Percentiles rank a stretch among this genome's conserved stretches.
These are phyloP conservation scores for Primulina tabacum DNA, from an alignment of 257 asterid species.

Conservation along the genomic window DNA sequence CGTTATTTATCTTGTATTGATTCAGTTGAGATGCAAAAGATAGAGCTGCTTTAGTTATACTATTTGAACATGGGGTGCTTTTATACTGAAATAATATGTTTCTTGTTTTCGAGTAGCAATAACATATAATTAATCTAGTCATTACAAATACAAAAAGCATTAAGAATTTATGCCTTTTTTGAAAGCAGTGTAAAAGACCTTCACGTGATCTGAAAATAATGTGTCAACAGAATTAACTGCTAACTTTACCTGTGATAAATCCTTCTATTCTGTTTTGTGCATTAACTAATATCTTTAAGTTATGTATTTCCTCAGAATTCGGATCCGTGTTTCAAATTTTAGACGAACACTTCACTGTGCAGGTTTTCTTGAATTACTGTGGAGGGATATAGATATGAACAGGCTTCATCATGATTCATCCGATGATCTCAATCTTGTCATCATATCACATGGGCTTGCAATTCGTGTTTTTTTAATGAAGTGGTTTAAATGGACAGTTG, in stretches of 20 bases:
- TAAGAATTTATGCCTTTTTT: background rate
- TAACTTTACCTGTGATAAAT: background rate
- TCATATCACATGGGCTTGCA: slow-evolving; percentile 60
- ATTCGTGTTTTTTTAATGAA: slow-evolving; percentile 59
- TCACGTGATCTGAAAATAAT: background rate
- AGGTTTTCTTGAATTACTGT: slow-evolving; percentile 63
- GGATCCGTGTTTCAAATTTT: background rate
- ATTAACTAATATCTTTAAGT: too few relatives aligned
- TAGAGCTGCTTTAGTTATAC: too few relatives aligned
- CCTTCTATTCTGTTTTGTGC: background rate
- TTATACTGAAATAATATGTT: too few relatives aligned
- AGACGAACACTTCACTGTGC: slow-evolving; percentile 12
- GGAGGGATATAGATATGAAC: slow-evolving; percentile 71
- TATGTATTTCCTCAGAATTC: background rate
- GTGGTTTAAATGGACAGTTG: slow-evolving; percentile 68
- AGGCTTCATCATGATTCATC: slow-evolving; percentile 41
- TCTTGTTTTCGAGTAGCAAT: too few relatives aligned
- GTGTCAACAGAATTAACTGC: background rate
- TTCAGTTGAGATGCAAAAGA: too few relatives aligned
- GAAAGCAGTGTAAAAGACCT: background rate
- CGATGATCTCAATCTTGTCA: slow-evolving; percentile 48
- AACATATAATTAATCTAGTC: too few relatives aligned
- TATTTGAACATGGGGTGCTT: too few relatives aligned
- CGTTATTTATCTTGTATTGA: background rate
- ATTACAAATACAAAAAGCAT: too few relatives aligned